phyloP scores from a whole-genome alignment of 208 protist species.

The Trypanosoma theileri region DNA sequence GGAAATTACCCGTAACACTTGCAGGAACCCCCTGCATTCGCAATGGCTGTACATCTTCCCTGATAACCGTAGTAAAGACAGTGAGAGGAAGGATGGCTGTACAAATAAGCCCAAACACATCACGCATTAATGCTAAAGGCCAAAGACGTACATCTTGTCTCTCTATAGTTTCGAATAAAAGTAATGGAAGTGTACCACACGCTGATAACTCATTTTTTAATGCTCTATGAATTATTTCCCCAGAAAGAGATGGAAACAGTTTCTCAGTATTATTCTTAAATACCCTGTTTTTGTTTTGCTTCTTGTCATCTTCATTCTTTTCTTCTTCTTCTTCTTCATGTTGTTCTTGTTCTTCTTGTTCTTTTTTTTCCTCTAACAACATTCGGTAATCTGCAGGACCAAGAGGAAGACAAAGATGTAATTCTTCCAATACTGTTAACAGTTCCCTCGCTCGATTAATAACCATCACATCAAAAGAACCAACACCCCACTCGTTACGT shows the following conservation, averaged over 20 bases:
- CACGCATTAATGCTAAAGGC: constrained; percentile 35
- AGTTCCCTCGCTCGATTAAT: constrained; percentile 21
- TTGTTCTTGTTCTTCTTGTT: not conserved
- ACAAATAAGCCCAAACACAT: constrained; percentile 46
- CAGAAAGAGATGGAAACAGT: constrained; percentile 8
- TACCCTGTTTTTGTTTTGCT: not conserved
- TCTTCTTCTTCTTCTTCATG: not conserved
- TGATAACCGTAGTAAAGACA: not conserved
- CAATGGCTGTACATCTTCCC: not conserved
- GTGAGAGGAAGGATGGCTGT: constrained; percentile 17
- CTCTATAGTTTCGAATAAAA: too few relatives aligned
- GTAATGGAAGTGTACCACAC: too few relatives aligned
- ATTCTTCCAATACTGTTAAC: constrained; percentile 11
- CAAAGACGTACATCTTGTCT: constrained; percentile 25
- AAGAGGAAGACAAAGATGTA: constrained; percentile 28
- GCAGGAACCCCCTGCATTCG: constrained; percentile 25
- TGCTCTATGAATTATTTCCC: too few relatives aligned
- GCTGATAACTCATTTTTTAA: too few relatives aligned
- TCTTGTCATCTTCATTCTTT: not conserved
- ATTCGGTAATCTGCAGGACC: constrained; percentile 27
- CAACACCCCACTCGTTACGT: not conserved
- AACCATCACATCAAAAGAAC: constrained; percentile 7
- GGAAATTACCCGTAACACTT: constrained; percentile 17
- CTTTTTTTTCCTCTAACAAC: constrained; percentile 8
- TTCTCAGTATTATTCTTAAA: not conserved